phyloP scores from a whole-genome alignment of 305 asterid species.

The Stenogyne calaminthoides region DNA sequence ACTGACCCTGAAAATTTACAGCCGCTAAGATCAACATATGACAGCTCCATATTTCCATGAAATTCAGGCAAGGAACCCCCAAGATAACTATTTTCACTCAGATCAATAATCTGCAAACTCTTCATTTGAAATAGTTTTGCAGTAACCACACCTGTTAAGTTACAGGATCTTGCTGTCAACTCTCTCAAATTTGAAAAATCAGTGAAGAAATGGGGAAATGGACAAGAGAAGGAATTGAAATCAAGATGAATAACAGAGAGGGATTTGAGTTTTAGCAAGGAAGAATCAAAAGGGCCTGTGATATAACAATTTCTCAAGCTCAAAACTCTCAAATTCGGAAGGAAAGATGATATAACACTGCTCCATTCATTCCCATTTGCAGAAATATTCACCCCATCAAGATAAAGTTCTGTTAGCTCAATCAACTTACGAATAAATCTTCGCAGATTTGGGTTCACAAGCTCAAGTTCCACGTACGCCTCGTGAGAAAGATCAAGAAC shows the following conservation, averaged over 20 bases:
- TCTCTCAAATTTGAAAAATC: conserved; percentile 46
- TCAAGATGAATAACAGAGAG: conserved; percentile 56
- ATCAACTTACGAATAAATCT: conserved; percentile 37
- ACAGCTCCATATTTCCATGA: conserved; percentile 47
- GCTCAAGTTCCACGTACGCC: conserved; percentile 10
- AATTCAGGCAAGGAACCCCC: conserved; percentile 64
- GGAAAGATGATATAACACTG: conserved; percentile 44
- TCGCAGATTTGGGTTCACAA: conserved; percentile 45
- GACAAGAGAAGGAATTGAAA: conserved; percentile 43
- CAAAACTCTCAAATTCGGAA: conserved; percentile 51
- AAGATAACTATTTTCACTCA: conserved; percentile 43
- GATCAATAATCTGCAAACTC: conserved; percentile 45
- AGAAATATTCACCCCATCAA: conserved; percentile 54
- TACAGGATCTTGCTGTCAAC: conserved; percentile 37
- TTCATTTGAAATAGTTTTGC: conserved; percentile 46
- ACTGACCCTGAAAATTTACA: conserved; percentile 52
- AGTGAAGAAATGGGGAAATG: conserved; percentile 42
- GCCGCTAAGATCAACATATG: conserved; percentile 40
- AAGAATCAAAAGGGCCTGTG: conserved; percentile 46
- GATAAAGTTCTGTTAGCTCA: conserved; percentile 47
- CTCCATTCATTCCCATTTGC: conserved; percentile 46
- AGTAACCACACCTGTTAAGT: conserved; percentile 48
- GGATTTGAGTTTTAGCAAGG: conserved; percentile 39
- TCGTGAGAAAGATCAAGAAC: conserved; percentile 54
- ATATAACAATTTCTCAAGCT: conserved; percentile 49